Evolutionary conservation across 225 moss, liverwort and hornwort genomes (phyloP).

Genomic region (Lunularia cruciata): DNA sequence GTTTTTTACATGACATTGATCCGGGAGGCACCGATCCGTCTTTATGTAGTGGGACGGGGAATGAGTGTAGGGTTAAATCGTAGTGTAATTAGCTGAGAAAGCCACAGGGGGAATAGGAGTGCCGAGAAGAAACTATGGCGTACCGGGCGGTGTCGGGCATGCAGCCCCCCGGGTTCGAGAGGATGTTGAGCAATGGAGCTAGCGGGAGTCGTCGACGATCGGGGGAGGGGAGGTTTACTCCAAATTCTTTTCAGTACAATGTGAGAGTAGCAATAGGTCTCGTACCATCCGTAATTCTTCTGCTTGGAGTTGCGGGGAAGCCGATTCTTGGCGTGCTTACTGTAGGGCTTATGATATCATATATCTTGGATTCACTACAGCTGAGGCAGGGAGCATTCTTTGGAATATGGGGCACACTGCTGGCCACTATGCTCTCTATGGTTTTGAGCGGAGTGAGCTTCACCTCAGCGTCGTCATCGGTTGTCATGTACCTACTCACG

Average conservation of each 20-base stretch:
- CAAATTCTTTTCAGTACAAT: constrained; percentile 94
- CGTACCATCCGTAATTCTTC: constrained; percentile 72
- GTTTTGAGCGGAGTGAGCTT: constrained; percentile 58
- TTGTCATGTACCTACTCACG: constrained; percentile 54
- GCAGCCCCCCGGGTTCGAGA: constrained; percentile 55
- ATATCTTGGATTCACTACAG: constrained; percentile 83
- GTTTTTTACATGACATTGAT: constrained; percentile 9
- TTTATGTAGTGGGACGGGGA: constrained; percentile 5
- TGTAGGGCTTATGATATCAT: constrained; percentile 87
- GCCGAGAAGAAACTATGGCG: constrained; percentile 28
- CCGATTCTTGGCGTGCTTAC: constrained; percentile 73
- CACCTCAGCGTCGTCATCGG: constrained; percentile 57
- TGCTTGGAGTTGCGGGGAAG: constrained; percentile 86
- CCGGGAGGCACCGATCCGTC: constrained; percentile 16
- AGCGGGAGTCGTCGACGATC: constrained; percentile 42
- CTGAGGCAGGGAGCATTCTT: constrained; percentile 92
- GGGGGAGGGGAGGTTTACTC: constrained; percentile 79
- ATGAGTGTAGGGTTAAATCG: constrained; percentile 36
- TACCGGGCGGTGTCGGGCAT: constrained; percentile 47
- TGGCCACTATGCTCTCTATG: constrained; percentile 67
- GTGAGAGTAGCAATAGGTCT: constrained; percentile 76
- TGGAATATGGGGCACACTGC: constrained; percentile 76
- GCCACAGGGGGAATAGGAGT: background rate
- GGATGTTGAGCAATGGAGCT: constrained; percentile 42
- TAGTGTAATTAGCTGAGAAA: constrained; percentile 7